Percentiles rank a stretch among this genome's conserved stretches.
These are phyloP conservation scores for Aspergillus cavernicola DNA, from an alignment of 495 filamentous ascomycete genomes.

Conservation along the genomic window DNA sequence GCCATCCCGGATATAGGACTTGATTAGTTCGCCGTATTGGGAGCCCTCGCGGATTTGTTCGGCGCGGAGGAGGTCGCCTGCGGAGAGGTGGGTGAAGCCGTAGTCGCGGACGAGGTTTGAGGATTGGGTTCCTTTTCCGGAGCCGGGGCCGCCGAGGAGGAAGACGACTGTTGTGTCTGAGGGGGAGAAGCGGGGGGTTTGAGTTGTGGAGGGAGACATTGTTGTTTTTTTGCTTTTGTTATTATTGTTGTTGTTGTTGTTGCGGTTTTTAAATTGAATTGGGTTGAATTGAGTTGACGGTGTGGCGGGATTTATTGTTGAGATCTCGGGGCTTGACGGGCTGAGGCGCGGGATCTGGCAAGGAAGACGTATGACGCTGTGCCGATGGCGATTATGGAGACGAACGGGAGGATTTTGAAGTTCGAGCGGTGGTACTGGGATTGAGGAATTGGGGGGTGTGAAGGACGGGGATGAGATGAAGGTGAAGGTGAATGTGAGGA, in stretches of 20 bases:
- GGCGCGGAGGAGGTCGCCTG: conserved; percentile 88
- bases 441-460: conserved; percentile 4
- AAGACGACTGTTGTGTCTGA: conserved; percentile 77
- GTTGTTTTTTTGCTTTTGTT: conserved; percentile 18
- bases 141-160: conserved; percentile 54
- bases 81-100: conserved; percentile 86
- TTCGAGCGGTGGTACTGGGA: conserved; percentile 39
- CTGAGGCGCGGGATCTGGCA: conserved; percentile 55
- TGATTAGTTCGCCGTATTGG: conserved; percentile 88
- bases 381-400: conserved; percentile 55
- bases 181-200: conserved; percentile 74
- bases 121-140: conserved; percentile 71
- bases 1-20: conserved; percentile 83
- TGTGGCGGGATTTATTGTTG: no score
- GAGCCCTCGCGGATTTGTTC: conserved; percentile 83
- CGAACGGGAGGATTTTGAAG: conserved; percentile 63
- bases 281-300: no score
- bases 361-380: conserved; percentile 59
- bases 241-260: not conserved
- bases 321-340: conserved; percentile 14
- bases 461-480: no score
- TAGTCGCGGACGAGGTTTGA: conserved; percentile 83
- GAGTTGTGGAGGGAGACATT: not conserved
- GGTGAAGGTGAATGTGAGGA: conserved; percentile 10
- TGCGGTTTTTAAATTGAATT: not conserved